Percentiles rank a stretch among this genome's conserved stretches.
These are phyloP conservation scores for Starmerella sirachaensis DNA, from an alignment of 805 yeast genomes.

Conservation along the genomic window DNA sequence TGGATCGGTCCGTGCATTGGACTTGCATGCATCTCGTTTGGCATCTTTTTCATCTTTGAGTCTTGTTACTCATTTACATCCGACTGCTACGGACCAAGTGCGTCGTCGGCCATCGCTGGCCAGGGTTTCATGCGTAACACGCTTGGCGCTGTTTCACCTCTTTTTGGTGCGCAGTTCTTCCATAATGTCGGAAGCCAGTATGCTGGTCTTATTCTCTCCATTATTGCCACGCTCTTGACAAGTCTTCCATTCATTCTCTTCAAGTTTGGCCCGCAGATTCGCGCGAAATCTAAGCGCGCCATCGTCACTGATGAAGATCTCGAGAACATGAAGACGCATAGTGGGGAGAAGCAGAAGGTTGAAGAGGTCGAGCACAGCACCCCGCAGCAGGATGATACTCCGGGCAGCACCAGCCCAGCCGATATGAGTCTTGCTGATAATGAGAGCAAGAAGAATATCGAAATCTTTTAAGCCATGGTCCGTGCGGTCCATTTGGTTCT, in stretches of 20 bases:
- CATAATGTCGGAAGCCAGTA: constrained; percentile 56
- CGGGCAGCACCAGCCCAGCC: constrained; percentile 1
- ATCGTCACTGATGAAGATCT: constrained; percentile 16
- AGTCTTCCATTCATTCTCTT: constrained; percentile 19
- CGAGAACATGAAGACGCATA: constrained; percentile 2
- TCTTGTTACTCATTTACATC: constrained; percentile 30
- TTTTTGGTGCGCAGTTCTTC: constrained; percentile 79
- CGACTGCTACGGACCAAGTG: constrained; percentile 26
- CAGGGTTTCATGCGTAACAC: constrained; percentile 68
- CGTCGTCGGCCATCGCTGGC: constrained; percentile 85
- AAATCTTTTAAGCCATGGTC: constrained; percentile 14
- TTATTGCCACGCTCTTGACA: constrained; percentile 25
- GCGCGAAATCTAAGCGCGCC: constrained; percentile 30
- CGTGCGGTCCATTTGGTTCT: not conserved
- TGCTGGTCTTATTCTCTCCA: constrained; percentile 52
- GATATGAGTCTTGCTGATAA: constrained; percentile 9
- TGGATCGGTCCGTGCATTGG: constrained; percentile 45
- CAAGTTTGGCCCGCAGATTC: constrained; percentile 26
- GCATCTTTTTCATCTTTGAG: constrained; percentile 31
- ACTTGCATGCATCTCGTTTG: constrained; percentile 34
- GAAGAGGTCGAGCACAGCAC: constrained; percentile 2
- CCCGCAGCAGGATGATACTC: constrained; percentile 2
- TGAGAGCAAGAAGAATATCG: constrained; percentile 18
- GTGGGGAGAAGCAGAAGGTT: constrained; percentile 1
- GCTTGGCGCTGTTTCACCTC: constrained; percentile 68